phyloP scores from a whole-genome alignment of 108 stramenopile species.

The Aurantiochytrium sp. region DNA sequence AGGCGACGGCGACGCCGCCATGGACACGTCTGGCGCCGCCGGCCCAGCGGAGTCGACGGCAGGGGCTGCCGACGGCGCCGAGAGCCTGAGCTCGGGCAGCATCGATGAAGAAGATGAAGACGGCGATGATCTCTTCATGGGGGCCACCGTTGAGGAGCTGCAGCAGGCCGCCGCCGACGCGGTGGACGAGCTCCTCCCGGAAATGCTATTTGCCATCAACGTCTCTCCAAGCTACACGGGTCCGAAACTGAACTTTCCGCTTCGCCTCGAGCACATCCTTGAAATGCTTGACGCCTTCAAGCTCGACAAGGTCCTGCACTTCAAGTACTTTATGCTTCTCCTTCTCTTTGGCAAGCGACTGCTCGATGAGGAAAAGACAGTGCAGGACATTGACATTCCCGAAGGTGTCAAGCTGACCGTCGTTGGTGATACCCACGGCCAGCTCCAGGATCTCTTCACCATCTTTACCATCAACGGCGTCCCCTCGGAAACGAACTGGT shows the following conservation, averaged over 20 bases:
- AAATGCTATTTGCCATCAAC: slow-evolving; percentile 27
- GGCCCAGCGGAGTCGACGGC: neutral
- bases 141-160: slow-evolving; percentile 31
- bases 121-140: neutral
- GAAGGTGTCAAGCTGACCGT: slow-evolving; percentile 21
- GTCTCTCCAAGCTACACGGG: slow-evolving; percentile 24
- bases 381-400: slow-evolving; percentile 27
- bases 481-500: slow-evolving; percentile 37
- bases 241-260: slow-evolving; percentile 31
- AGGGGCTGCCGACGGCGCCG: neutral
- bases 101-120: neutral
- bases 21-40: neutral
- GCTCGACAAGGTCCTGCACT: slow-evolving; percentile 29
- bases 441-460: slow-evolving; percentile 51
- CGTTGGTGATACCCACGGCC: slow-evolving; percentile 57
- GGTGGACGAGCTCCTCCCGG: neutral
- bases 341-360: slow-evolving; percentile 21
- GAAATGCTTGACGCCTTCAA: slow-evolving; percentile 46
- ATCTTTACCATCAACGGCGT: slow-evolving; percentile 54
- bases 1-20: neutral
- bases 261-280: slow-evolving; percentile 30
- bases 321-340: slow-evolving; percentile 39
- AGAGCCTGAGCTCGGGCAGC: neutral
- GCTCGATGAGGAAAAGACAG: slow-evolving; percentile 23
- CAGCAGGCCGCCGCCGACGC: slow-evolving; percentile 24